Base-by-base conservation (phyloP, 169 alveolate species). In the Eimeria acervulina region DNA sequence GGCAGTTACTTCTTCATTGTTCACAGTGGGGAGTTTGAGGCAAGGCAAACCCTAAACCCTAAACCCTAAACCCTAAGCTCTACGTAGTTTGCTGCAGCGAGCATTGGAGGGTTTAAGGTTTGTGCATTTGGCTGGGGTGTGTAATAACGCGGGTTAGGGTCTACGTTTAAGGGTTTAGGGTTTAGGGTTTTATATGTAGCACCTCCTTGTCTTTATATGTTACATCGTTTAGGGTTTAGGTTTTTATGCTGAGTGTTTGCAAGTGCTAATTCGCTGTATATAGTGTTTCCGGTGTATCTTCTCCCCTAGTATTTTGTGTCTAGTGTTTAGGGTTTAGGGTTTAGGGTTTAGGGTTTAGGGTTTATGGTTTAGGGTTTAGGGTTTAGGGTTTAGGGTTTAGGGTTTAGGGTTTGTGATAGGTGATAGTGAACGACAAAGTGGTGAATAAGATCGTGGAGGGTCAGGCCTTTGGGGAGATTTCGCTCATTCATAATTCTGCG, bases 391-490 rank as follows among this genome's bases (percentile, higher is more conserved):
- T 6, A 63, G 74, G 74, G 74, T 63, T 63, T 63, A 63, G 74
- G 74, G 74, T 72, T 33, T 72, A 38, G 83, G 83, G 83, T 72
- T 7, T 72, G 21, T 19, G 40, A 42, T 42, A 78, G 95, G 99
- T 99, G 94, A 93, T 97, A 52, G 98, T 99, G 28, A 98, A 98
- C 94, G 98, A 98, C 8, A 98, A 98, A 93, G 96, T 96, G 83
- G 99, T 98, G 59, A 99, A 99, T 94, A 93, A 97, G 47, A 95
- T 99, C 98, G 97, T 97, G 38, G 96, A 97, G 70, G 99, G 99
- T 2, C 98, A 98, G 40, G 98, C 99, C 12, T 99, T 99, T 91
- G 99, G 99, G 15, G 99, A 99, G 95, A 98, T 99, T 52, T 99
- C 99, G 21, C 97, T 99, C 81, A 98, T 99, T 44, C 99, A 99